Evolutionary conservation across 2,329 filamentous ascomycete species (phyloP).

Genomic region (Ophiocordyceps camponoti-saundersi): DNA sequence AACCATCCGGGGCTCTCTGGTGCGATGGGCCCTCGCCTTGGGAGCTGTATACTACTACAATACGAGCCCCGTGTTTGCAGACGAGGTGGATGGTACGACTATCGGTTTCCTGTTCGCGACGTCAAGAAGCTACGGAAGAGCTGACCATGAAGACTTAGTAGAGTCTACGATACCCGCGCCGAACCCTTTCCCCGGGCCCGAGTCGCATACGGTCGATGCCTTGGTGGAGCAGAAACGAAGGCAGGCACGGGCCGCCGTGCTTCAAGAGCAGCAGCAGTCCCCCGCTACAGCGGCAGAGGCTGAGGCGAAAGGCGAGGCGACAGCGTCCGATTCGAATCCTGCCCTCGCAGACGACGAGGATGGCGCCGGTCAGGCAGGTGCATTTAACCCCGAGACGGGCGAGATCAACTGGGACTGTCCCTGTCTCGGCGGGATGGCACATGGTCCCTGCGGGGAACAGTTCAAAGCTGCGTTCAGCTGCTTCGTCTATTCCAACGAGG

Average conservation of each 20-base stretch:
- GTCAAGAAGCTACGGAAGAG: neutral
- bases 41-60: slow-evolving; percentile 87
- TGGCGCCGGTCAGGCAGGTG: slow-evolving; percentile 60
- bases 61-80: slow-evolving; percentile 73
- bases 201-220: slow-evolving; percentile 48
- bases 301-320: slow-evolving; percentile 8
- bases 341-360: slow-evolving; percentile 57
- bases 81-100: slow-evolving; percentile 56
- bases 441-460: slow-evolving; percentile 88
- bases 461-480: slow-evolving; percentile 96
- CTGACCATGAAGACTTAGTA: neutral
- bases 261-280: slow-evolving; percentile 6
- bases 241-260: slow-evolving; percentile 17
- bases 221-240: slow-evolving; percentile 46
- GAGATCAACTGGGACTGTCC: slow-evolving; percentile 99
- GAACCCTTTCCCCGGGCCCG: slow-evolving; percentile 35
- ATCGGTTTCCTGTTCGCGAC: neutral
- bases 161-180: slow-evolving; percentile 18
- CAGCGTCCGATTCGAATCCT: slow-evolving; percentile 22
- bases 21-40: slow-evolving; percentile 59
- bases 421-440: slow-evolving; percentile 89
- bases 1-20: slow-evolving; percentile 63
- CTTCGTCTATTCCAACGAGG: slow-evolving; percentile 88
- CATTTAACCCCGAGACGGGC: slow-evolving; percentile 95
- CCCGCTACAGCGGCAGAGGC: slow-evolving; percentile 6